Conservation (phyloP, 805 yeast species). For the Yarrowia divulgata region DNA sequence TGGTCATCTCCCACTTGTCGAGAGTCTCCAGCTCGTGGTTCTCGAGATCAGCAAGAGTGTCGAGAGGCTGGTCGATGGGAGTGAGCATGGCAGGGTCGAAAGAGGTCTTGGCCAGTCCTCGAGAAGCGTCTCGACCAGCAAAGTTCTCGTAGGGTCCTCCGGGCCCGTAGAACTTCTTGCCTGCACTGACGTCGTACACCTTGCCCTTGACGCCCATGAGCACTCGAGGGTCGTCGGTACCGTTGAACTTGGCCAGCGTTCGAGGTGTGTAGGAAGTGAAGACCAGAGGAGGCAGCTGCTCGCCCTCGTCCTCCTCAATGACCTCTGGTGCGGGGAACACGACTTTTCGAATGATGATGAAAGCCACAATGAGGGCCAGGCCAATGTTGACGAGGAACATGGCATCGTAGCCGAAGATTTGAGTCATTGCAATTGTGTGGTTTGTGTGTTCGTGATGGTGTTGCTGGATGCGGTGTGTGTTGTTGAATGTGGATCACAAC, state of each 20-base stretch:
- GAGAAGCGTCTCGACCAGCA: slow-evolving; percentile 94
- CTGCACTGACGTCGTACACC: slow-evolving; percentile 82
- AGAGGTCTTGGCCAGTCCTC: slow-evolving; percentile 89
- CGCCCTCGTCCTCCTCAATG: slow-evolving; percentile 58
- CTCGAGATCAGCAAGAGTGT: slow-evolving; percentile 66
- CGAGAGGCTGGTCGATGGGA: slow-evolving; percentile 79
- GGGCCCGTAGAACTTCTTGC: slow-evolving; percentile 90
- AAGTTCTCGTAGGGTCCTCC: slow-evolving; percentile 93
- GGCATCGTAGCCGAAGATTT: slow-evolving; percentile 14
- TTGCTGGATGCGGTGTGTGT: background rate
- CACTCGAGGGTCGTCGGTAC: slow-evolving; percentile 79
- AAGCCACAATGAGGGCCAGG: slow-evolving; percentile 34
- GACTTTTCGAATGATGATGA: slow-evolving; percentile 28
- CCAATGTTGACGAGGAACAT: slow-evolving; percentile 33
- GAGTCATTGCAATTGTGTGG: slow-evolving; percentile 20
- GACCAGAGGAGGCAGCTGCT: slow-evolving; percentile 52
- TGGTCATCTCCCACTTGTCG: slow-evolving; percentile 85
- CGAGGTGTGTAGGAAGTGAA: slow-evolving; percentile 70
- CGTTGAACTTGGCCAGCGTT: slow-evolving; percentile 77
- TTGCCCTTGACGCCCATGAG: slow-evolving; percentile 84
- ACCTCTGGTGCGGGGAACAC: slow-evolving; percentile 24
- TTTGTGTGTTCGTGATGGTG: background rate
- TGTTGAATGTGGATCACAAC: background rate
- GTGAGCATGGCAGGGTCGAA: slow-evolving; percentile 75
- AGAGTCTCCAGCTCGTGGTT: slow-evolving; percentile 69